Percentiles rank a stretch among this genome's conserved stretches.
phyloP scores from a whole-genome alignment of 768 basidiomycete genomes.

The Mycena sanguinolenta region DNA sequence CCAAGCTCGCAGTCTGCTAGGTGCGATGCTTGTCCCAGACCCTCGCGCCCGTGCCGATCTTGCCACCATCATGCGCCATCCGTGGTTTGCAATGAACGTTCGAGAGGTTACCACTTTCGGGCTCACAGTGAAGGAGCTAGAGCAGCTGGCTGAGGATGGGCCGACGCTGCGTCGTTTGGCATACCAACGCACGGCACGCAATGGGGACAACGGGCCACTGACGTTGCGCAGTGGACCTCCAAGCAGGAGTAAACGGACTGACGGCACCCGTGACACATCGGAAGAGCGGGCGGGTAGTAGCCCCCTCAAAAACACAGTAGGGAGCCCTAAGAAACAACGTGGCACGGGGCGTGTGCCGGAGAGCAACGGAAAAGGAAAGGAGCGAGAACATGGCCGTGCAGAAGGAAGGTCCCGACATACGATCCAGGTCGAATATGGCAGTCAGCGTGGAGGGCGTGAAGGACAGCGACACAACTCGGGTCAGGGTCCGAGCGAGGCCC shows the following conservation, averaged over 20 bases:
- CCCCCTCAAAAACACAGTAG: constrained; percentile 24
- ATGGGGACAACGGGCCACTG: not conserved
- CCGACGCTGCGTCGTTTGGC: constrained; percentile 69
- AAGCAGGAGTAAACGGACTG: constrained; percentile 20
- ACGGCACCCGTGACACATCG: constrained; percentile 42
- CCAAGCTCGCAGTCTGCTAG: constrained; percentile 85
- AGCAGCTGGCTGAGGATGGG: constrained; percentile 83
- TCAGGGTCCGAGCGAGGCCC: constrained; percentile 14
- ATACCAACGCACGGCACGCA: constrained; percentile 50
- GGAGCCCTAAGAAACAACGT: constrained; percentile 29
- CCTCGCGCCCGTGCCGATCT: constrained; percentile 85
- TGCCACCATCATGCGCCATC: constrained; percentile 85
- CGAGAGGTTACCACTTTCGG: constrained; percentile 65
- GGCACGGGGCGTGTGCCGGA: constrained; percentile 1
- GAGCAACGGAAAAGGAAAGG: constrained; percentile 31
- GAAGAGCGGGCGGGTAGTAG: not conserved
- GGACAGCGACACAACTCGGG: constrained; percentile 20
- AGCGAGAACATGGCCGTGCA: constrained; percentile 7
- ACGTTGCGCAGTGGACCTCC: constrained; percentile 2
- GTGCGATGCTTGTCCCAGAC: constrained; percentile 95
- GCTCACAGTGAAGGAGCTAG: constrained; percentile 81
- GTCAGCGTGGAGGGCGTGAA: constrained; percentile 36
- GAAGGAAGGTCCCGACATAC: constrained; percentile 78
- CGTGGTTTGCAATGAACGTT: constrained; percentile 80
- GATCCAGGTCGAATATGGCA: constrained; percentile 95